phyloP scores from a whole-genome alignment of 2,329 filamentous ascomycete genomes.

The Sporothrix humicola region DNA sequence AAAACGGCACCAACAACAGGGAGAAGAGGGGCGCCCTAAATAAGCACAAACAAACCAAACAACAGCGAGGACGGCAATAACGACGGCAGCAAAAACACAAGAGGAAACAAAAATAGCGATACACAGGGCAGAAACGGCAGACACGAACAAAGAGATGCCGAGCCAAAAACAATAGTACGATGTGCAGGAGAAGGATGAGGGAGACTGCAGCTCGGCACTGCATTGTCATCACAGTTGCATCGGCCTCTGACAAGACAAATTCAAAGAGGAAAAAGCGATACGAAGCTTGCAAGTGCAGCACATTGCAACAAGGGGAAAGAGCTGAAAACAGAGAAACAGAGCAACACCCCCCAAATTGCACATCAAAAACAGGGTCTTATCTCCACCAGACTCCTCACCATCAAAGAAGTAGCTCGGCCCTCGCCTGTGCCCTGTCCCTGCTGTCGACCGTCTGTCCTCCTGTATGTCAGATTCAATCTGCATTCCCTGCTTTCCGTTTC shows the following conservation, averaged over 20 bases:
- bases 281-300: background rate
- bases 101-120: background rate
- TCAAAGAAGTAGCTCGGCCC: constrained; percentile 15
- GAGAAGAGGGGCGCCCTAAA: constrained; percentile 11
- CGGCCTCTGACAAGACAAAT: too few species aligned
- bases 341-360: background rate
- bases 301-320: background rate
- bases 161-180: background rate
- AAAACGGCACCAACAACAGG: constrained; percentile 1
- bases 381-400: constrained; percentile 21
- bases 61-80: background rate
- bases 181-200: too few species aligned
- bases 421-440: background rate
- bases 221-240: background rate
- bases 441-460: constrained; percentile 12
- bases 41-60: background rate
- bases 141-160: background rate
- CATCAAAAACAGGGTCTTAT: constrained; percentile 19
- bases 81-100: constrained; percentile 12
- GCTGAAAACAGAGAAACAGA: background rate
- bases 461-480: constrained; percentile 22
- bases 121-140: background rate
- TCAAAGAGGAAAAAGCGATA: background rate
- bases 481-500: constrained; percentile 24
- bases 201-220: background rate